Conservation (phyloP, 2,329 filamentous ascomycete genomes). For the Pseudopithomyces maydicus region DNA sequence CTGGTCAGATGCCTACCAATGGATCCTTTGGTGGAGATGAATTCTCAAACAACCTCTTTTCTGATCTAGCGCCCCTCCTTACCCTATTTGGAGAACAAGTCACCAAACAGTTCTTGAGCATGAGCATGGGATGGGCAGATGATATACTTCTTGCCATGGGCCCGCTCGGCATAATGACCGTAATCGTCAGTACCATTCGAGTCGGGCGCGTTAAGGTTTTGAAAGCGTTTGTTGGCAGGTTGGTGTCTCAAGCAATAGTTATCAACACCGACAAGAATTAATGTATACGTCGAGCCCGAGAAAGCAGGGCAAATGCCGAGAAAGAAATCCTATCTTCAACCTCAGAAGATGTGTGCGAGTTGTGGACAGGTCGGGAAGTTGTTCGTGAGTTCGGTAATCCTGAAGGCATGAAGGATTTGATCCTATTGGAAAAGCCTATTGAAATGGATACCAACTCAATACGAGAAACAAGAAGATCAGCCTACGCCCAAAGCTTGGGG, state of each 20-base stretch:
- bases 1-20: too few relatives aligned
- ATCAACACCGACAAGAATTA: too few relatives aligned
- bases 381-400: too few relatives aligned
- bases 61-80: conserved; percentile 16
- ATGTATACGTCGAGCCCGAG: too few relatives aligned
- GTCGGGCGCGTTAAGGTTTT: conserved; percentile 21
- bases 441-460: too few relatives aligned
- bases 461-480: too few relatives aligned
- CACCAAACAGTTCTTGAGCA: conserved; percentile 20
- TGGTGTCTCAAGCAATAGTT: too few relatives aligned
- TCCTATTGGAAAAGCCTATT: too few relatives aligned
- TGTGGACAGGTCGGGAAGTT: conserved; percentile 26
- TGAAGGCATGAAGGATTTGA: too few relatives aligned
- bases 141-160: conserved; percentile 23
- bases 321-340: conserved; percentile 37
- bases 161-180: conserved; percentile 32
- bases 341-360: conserved; percentile 34
- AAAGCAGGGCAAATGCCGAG: conserved; percentile 23
- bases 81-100: conserved; percentile 23
- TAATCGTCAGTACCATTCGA: conserved; percentile 28
- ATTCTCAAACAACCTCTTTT: conserved; percentile 11
- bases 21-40: too few relatives aligned
- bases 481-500: too few relatives aligned
- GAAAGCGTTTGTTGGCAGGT: conserved; percentile 10
- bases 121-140: conserved; percentile 15